phyloP scores from a whole-genome alignment of 768 basidiomycete species.

The Trametes meyenii region DNA sequence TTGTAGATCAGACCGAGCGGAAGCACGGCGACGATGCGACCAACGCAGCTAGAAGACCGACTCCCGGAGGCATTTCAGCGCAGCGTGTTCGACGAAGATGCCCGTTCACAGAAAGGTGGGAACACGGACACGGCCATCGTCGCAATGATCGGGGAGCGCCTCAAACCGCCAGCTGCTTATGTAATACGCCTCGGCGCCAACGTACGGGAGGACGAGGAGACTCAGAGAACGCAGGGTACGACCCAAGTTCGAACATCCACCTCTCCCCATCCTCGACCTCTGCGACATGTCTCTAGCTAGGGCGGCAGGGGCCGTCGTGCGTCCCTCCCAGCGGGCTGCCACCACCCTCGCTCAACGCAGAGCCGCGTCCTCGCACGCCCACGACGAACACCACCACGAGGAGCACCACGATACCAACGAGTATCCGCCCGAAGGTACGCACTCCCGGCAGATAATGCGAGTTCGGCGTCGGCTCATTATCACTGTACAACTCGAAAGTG shows the following conservation, averaged over 20 bases:
- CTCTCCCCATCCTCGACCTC: constrained; percentile 5
- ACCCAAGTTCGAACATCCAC: constrained; percentile 4
- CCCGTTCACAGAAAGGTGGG: constrained; percentile 5
- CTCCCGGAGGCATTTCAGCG: not conserved
- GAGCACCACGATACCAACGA: constrained; percentile 42
- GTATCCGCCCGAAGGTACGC: constrained; percentile 63
- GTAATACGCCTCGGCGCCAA: constrained; percentile 6
- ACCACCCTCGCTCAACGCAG: constrained; percentile 42
- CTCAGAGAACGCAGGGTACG: too few species aligned
- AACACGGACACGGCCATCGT: not conserved
- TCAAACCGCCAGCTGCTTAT: constrained; percentile 1
- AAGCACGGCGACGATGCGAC: not conserved
- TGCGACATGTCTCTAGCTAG: constrained; percentile 47
- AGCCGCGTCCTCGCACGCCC: constrained; percentile 45
- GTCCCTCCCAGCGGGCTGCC: constrained; percentile 35
- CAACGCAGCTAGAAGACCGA: constrained; percentile 9
- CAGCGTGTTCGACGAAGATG: not conserved
- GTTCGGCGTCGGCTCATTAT: constrained; percentile 1
- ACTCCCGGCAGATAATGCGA: not conserved
- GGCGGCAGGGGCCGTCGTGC: constrained; percentile 36
- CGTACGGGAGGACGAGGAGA: constrained; percentile 2
- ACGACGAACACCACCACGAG: constrained; percentile 44
- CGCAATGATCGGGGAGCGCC: not conserved
- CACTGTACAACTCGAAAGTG: constrained; percentile 39
- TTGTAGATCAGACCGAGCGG: not conserved